Conservation (phyloP, 176 grass and related monocot genomes). For the Thinopyrum elongatum region DNA sequence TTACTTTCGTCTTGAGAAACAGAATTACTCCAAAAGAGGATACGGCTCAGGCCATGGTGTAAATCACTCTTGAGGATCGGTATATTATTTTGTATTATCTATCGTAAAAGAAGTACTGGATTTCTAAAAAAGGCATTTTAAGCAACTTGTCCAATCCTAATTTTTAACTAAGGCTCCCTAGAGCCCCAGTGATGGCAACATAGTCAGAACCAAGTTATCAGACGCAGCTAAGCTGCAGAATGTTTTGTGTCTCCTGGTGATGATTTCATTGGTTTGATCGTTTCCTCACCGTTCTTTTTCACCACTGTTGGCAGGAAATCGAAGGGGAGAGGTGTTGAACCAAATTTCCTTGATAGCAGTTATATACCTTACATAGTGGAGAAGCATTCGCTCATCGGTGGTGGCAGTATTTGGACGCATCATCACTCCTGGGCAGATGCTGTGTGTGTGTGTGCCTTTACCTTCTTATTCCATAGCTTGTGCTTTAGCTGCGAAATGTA, state of each 20-base stretch:
- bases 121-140: not conserved
- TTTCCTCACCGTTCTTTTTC: not conserved
- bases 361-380: constrained; percentile 39
- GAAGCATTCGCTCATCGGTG: constrained; percentile 48
- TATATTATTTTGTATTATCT: not conserved
- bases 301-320: constrained; percentile 28
- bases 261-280: not conserved
- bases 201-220: not conserved
- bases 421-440: constrained; percentile 54
- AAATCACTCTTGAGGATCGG: not conserved
- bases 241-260: not conserved
- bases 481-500: constrained; percentile 36
- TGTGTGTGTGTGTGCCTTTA: constrained; percentile 40
- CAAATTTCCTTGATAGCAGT: constrained; percentile 19
- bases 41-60: not conserved
- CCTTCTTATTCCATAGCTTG: constrained; percentile 20
- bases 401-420: constrained; percentile 68
- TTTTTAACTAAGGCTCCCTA: not conserved
- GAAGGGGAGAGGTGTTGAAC: constrained; percentile 23
- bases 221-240: not conserved
- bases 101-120: not conserved
- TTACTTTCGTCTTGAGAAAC: not conserved
- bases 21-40: not conserved
- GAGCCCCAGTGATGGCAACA: not conserved
- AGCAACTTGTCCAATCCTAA: not conserved